These are phyloP conservation scores for Hymenotorrendiella dingleyae DNA, from an alignment of 2,329 filamentous ascomycete genomes.

Conservation along the genomic window DNA sequence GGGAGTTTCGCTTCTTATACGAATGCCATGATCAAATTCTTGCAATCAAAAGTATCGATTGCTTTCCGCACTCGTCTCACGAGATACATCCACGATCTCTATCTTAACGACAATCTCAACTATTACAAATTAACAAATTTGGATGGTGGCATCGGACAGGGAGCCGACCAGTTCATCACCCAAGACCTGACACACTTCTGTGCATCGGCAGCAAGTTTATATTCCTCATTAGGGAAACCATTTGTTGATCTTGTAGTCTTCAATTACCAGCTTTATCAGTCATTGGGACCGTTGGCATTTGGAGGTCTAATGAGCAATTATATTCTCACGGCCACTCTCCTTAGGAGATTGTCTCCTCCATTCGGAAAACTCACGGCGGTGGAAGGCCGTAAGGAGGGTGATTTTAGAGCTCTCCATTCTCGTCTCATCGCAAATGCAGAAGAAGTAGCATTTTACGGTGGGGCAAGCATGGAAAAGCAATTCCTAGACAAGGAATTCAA, in stretches of 20 bases:
- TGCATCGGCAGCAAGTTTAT: conserved; percentile 82
- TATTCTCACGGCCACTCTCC: conserved; percentile 84
- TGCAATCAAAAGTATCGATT: conserved; percentile 97
- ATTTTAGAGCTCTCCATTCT: conserved; percentile 87
- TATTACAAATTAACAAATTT: conserved; percentile 94
- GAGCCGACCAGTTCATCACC: conserved; percentile 94
- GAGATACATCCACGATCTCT: conserved; percentile 93
- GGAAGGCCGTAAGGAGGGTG: conserved; percentile 89
- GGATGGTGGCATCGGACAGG: conserved; percentile 86
- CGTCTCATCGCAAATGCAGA: conserved; percentile 94
- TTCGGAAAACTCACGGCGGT: conserved; percentile 97
- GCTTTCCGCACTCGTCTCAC: conserved; percentile 94
- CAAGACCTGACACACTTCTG: conserved; percentile 96
- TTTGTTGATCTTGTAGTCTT: conserved; percentile 97
- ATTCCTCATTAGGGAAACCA: conserved; percentile 95
- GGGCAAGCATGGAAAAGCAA: conserved; percentile 88
- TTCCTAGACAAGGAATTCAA: conserved; percentile 90
- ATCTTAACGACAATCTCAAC: conserved; percentile 88
- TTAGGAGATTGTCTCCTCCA: conserved; percentile 83
- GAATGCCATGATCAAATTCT: conserved; percentile 97
- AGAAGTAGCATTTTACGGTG: conserved; percentile 95
- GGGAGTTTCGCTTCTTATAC: conserved; percentile 93
- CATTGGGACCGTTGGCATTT: conserved; percentile 80
- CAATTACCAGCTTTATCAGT: conserved; percentile 94
- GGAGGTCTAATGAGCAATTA: conserved; percentile 87